Base-by-base conservation (phyloP, 139 green algal species). In the Tetraselmis chui region DNA sequence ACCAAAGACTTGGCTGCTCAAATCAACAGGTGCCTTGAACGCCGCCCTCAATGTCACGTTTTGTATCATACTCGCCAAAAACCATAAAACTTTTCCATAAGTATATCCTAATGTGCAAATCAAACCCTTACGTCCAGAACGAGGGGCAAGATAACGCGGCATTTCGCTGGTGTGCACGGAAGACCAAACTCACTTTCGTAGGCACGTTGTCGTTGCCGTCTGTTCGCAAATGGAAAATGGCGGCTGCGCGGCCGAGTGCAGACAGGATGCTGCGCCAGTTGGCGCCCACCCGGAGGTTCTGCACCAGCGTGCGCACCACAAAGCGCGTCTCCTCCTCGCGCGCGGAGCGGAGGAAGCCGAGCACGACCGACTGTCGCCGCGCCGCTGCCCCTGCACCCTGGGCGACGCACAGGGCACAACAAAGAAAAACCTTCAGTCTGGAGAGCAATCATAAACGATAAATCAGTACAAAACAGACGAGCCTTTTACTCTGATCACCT, bases 241-340 rank as follows among this genome's bases (percentile, higher is more conserved):
- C 76, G 1, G 88, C 87, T 1, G 95, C 94, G 0, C 85, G 85
- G 2, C 88, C 92, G 25, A 98, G 85, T 0, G 92, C 88, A 0
- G 86, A 89, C 28, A 98, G 81, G 2, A 98, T 88, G 0, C 87
- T 91, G 5, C 89, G 88, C 92, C 93, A 95, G 80, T 91, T 94
- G 24, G 95, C 95, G 0, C 95, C 95, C 27, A 98, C 91, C 0
- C 95, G 87, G 82, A 98, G 90, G 83, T 95, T 94, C 83, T 92
- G 87, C 26, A 95, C 87, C 59, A 97, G 86, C 0, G 92, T 95
- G 32, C 93, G 86, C 11, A 93, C 89, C 1, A 97, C 83, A 84
- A 93, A 98, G 77, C 88, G 88, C 1, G 86, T 90, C 86, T 97
- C 94, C 1, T 59, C 28, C 32, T 93, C 90, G 29, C 91, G 88